A percentile compares a stretch with the other conserved stretches of the same genome.
Evolutionary conservation across 148 eudicot species (phyloP).

Genomic region (Dianthus caryophyllus): DNA sequence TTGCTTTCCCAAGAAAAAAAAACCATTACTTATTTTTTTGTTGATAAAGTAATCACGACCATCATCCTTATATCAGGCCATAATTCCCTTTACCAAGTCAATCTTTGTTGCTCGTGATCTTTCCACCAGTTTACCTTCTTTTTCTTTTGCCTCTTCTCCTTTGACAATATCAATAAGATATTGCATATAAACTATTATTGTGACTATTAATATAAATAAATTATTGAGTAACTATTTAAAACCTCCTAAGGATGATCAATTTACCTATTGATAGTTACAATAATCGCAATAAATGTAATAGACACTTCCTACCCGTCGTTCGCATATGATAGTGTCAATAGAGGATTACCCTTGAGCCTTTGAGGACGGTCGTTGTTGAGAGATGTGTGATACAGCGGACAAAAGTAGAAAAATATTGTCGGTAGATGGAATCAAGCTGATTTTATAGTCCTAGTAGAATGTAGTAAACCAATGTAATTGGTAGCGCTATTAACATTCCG

Average conservation of each 20-base stretch:
- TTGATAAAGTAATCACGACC: conserved; percentile 15
- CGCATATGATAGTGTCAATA: no score
- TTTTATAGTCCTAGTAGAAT: conserved; percentile 66
- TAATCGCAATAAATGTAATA: no score
- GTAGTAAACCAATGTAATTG: conserved; percentile 82
- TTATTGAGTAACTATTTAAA: no score
- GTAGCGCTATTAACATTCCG: conserved; percentile 92
- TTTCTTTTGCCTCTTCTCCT: not conserved
- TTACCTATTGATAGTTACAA: no score
- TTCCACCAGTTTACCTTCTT: conserved; percentile 12
- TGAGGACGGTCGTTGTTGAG: not conserved
- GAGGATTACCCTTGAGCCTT: not conserved
- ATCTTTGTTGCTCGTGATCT: conserved; percentile 14
- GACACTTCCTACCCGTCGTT: no score
- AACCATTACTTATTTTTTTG: conserved; percentile 5
- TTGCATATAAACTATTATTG: conserved; percentile 5
- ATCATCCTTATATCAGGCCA: conserved; percentile 28
- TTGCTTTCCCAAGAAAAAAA: conserved; percentile 11
- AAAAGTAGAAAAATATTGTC: not conserved
- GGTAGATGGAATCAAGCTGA: not conserved
- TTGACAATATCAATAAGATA: not conserved
- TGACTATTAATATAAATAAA: no score
- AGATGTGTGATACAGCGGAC: no score
- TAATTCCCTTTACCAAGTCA: conserved; percentile 17
- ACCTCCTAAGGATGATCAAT: no score